phyloP scores from a whole-genome alignment of 768 basidiomycete species.

The Russula emetica region DNA sequence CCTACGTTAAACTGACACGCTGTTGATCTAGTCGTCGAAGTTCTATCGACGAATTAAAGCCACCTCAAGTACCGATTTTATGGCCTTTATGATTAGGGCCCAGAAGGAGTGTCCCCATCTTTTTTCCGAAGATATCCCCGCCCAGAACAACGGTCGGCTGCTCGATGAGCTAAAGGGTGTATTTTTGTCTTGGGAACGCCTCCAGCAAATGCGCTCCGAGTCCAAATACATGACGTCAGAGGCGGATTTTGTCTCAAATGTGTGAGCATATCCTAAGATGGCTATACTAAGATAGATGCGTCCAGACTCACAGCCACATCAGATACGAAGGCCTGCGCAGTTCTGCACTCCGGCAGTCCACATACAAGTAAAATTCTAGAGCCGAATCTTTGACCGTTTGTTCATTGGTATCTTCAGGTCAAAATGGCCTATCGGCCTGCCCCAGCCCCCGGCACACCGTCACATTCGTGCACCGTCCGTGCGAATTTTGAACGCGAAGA shows the following conservation, averaged over 20 bases:
- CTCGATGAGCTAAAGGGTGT: conserved; percentile 42
- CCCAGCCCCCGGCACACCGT: conserved; percentile 39
- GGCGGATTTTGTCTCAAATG: conserved; percentile 51
- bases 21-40: conserved; percentile 29
- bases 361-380: conserved; percentile 38
- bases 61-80: conserved; percentile 31
- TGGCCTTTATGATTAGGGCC: conserved; percentile 38
- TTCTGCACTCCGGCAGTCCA: conserved; percentile 41
- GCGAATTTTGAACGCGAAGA: conserved; percentile 45
- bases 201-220: conserved; percentile 40
- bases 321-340: conserved; percentile 51
- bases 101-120: conserved; percentile 37
- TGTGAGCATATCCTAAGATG: conserved; percentile 37
- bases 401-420: conserved; percentile 35
- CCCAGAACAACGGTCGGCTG: conserved; percentile 30
- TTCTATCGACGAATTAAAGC: conserved; percentile 32
- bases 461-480: conserved; percentile 33
- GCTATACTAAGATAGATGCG: background rate
- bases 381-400: conserved; percentile 16
- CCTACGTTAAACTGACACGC: background rate
- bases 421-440: conserved; percentile 47
- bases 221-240: conserved; percentile 49
- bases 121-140: conserved; percentile 36
- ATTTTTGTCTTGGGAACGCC: conserved; percentile 44
- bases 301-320: conserved; percentile 3